Evolutionary conservation across 768 basidiomycete genomes (phyloP).

Genomic region (Epithele typhae): DNA sequence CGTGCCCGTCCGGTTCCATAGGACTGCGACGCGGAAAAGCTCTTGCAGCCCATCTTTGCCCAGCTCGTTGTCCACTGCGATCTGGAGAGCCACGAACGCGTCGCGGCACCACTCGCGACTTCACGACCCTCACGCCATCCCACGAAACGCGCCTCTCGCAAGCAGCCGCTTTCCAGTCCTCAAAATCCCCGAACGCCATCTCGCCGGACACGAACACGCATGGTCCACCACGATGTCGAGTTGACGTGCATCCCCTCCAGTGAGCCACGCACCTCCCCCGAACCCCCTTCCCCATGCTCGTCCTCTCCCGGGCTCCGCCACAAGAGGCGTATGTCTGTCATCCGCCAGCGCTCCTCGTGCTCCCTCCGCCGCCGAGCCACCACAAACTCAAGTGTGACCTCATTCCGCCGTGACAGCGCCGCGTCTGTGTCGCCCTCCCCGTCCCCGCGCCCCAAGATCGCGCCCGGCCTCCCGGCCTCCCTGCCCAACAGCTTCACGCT

Average conservation of each 20-base stretch:
- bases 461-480: neutral
- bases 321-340: constrained; percentile 17
- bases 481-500: neutral
- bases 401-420: constrained; percentile 4
- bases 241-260: constrained; percentile 3
- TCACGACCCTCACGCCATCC: constrained; percentile 4
- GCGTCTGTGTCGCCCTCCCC: neutral
- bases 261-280: constrained; percentile 9
- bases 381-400: constrained; percentile 3
- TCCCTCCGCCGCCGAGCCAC: constrained; percentile 19
- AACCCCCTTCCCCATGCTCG: constrained; percentile 2
- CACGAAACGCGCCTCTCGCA: constrained; percentile 1
- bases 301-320: constrained; percentile 10
- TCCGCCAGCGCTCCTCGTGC: constrained; percentile 20
- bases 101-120: neutral
- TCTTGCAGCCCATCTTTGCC: constrained; percentile 14
- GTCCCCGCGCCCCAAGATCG: constrained; percentile 2
- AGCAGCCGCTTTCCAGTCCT: neutral
- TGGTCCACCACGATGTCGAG: constrained; percentile 4
- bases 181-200: neutral
- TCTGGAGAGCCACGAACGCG: constrained; percentile 3
- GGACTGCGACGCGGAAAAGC: constrained; percentile 2
- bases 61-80: constrained; percentile 9
- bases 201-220: constrained; percentile 1
- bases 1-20: too few relatives aligned